Evolutionary conservation across 2,329 filamentous ascomycete species (phyloP).

Genomic region (Stachybotrys echinatus): DNA sequence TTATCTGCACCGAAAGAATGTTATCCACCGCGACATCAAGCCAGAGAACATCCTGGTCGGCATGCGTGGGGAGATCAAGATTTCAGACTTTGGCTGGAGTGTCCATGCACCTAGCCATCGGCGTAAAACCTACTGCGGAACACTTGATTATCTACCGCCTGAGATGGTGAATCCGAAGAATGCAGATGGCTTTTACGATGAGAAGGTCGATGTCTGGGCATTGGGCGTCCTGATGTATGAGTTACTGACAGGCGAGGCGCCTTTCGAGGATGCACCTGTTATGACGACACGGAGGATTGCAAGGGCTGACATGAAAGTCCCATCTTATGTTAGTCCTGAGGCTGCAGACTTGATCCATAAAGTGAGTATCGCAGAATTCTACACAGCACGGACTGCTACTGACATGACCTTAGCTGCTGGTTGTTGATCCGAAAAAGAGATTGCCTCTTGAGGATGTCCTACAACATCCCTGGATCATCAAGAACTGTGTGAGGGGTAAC

Average conservation of each 20-base stretch:
- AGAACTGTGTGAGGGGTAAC: no score
- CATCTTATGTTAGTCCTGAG: conserved; percentile 9
- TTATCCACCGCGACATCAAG: conserved; percentile 28
- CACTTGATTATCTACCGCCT: conserved; percentile 21
- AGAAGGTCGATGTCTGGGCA: conserved; percentile 15
- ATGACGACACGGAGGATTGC: conserved; percentile 14
- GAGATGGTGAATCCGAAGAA: conserved; percentile 14
- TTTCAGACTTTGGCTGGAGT: conserved; percentile 22
- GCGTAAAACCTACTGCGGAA: conserved; percentile 17
- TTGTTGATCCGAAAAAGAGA: conserved; percentile 12
- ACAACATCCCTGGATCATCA: conserved; percentile 15
- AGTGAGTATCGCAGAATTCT: conserved; percentile 6
- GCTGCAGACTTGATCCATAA: conserved; percentile 11
- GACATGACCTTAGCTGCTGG: conserved; percentile 11
- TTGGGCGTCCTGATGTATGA: conserved; percentile 19
- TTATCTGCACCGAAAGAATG: conserved; percentile 24
- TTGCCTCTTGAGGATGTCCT: conserved; percentile 10
- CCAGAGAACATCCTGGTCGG: conserved; percentile 28
- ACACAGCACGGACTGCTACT: neutral
- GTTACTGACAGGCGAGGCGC: conserved; percentile 15
- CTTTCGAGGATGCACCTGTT: conserved; percentile 14
- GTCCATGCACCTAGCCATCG: conserved; percentile 18
- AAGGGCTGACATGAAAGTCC: conserved; percentile 14
- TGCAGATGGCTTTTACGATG: conserved; percentile 6
- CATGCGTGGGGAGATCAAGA: conserved; percentile 19